A percentile compares a stretch with the other conserved stretches of the same genome.
phyloP scores from a whole-genome alignment of 2,329 filamentous ascomycete species.

The Pseudogymnoascus sp. region DNA sequence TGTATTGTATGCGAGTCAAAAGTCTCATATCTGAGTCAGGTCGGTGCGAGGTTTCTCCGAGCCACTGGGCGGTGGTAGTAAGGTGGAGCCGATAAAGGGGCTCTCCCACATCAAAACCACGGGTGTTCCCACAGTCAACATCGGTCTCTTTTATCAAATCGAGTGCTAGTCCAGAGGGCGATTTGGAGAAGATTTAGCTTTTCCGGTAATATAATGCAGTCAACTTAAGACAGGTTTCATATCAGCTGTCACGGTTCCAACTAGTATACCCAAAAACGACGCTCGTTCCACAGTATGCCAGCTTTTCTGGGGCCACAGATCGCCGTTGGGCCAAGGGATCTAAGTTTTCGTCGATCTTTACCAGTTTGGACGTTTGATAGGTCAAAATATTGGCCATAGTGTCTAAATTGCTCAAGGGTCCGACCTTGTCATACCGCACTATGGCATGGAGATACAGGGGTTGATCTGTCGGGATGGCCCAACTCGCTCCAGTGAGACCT shows the following conservation, averaged over 20 bases:
- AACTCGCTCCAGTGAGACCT: not conserved
- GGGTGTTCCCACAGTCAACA: not conserved
- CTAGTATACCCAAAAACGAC: not conserved
- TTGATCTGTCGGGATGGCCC: not conserved
- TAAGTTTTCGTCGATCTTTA: not conserved
- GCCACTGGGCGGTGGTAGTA: not conserved
- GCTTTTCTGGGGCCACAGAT: not conserved
- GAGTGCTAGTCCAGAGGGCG: not conserved
- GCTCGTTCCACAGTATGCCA: not conserved
- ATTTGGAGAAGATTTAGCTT: not conserved
- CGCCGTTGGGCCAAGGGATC: not conserved
- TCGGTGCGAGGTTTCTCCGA: not conserved
- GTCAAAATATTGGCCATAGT: not conserved
- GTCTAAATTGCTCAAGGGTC: not conserved
- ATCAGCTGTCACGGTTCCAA: not conserved
- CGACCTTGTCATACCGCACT: not conserved
- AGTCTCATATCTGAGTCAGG: not conserved
- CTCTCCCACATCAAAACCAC: not conserved
- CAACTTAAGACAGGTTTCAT: not conserved
- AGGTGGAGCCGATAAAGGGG: not conserved
- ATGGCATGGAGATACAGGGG: not conserved
- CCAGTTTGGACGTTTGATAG: not conserved
- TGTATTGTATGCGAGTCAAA: not conserved
- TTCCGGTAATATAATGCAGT: not conserved
- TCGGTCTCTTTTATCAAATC: not conserved